phyloP scores from a whole-genome alignment of 148 eudicot genomes.

The Amaranthus hypochondriacus region DNA sequence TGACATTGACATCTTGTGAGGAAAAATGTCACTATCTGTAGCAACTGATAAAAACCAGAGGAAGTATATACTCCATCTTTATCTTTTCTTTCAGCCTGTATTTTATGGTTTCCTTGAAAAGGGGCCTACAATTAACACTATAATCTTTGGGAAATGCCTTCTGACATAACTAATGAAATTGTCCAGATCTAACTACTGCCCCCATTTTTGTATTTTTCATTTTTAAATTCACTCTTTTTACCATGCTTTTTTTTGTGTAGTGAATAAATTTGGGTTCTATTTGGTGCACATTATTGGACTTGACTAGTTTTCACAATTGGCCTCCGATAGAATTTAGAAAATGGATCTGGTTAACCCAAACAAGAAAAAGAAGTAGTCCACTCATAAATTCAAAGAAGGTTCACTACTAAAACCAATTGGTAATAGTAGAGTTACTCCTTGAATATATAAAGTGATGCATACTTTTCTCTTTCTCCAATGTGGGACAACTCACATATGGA shows the following conservation, averaged over 20 bases:
- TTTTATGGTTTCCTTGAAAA: neutral
- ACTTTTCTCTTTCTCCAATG: no score
- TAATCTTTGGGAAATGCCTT: neutral
- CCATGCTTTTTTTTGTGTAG: neutral
- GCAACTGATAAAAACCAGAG: no score
- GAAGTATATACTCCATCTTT: neutral
- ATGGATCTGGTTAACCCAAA: no score
- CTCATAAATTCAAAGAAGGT: no score
- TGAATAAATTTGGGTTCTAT: slow-evolving; percentile 23
- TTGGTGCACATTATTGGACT: slow-evolving; percentile 5
- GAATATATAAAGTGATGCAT: no score
- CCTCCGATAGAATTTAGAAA: no score
- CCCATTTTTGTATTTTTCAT: slow-evolving; percentile 8
- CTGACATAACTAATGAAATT: slow-evolving; percentile 1
- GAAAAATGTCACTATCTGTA: no score
- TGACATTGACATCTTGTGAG: no score
- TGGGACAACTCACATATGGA: no score
- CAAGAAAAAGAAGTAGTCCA: no score
- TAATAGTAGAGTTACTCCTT: no score
- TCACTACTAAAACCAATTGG: no score
- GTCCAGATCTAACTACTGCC: neutral
- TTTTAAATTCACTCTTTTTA: neutral
- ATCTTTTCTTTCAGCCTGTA: neutral
- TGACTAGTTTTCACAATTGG: neutral
- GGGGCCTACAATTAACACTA: slow-evolving; percentile 9